Base-by-base conservation (phyloP, 129 eudicot species). In the Pseudognaphalium luteoalbum region DNA sequence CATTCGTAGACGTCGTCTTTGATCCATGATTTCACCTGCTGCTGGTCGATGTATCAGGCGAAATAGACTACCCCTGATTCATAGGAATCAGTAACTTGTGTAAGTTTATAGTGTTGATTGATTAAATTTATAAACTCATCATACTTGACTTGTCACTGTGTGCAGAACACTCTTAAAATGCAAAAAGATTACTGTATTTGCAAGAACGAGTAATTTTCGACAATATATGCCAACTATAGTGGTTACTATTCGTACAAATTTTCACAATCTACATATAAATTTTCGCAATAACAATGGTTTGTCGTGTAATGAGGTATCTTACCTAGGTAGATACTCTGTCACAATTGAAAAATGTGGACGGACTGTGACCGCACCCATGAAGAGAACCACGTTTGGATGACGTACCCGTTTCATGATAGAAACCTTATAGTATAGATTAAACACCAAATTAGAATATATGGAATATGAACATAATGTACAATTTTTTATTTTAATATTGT, bases 311-410 rank as follows among this genome's bases (percentile, higher is more conserved):
- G 29, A 9, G n/a, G 57, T 20, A 7, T 8, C 42, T 70, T 70
- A 91, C 98, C 98, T 87, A 64, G 97, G 96, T 44, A 94, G 80
- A 83, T 94, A 94, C 74, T 94, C 98, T 15, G 98, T 91, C 57
- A 94, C 97, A 22, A 94, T 94, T 21, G 98, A 91, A 54, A 88
- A 85, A 78, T 91, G 91, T 19, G 98, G 98, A 74, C 93, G 93
- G 71, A 87, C 82, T n/a, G 98, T 94, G 59, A 94, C 98, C 20
- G 98, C 98, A 60, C 98, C 98, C 98, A 94, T 94, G 84, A 94
- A 94, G 61, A 94, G 93, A 70, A 94, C 98, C 72, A 94, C 96
- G 78, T 94, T 94, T 56, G 98, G 98, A 85, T 94, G 98, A 50
- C 98, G 93, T n/a, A 94, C 86, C 25, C 97, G 93, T 80, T 91